Conservation (phyloP, 176 grass and related monocot species). For the Oryza meridionalis region DNA sequence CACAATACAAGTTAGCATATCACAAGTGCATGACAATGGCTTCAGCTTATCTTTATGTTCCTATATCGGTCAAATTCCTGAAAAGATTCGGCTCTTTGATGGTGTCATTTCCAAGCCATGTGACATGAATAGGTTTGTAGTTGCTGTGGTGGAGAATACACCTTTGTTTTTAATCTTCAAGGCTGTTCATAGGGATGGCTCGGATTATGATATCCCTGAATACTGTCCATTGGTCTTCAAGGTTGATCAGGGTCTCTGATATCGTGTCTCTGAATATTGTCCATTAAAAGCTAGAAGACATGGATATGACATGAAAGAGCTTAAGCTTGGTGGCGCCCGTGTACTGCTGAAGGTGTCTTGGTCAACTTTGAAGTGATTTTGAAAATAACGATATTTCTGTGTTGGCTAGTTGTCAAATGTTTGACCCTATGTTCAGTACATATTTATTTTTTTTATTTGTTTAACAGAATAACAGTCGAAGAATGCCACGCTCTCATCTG, state of each 20-base stretch:
- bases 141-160: neutral
- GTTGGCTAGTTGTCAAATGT: no score
- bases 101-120: neutral
- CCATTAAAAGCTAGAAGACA: neutral
- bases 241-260: no score
- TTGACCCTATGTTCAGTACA: no score
- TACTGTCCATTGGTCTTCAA: no score
- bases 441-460: neutral
- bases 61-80: neutral
- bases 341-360: no score
- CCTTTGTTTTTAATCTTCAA: neutral
- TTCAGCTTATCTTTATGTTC: neutral
- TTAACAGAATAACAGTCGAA: neutral
- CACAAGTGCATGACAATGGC: neutral
- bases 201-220: neutral
- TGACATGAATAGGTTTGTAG: neutral
- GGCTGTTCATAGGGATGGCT: neutral
- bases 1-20: slow-evolving; percentile 3
- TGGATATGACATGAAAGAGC: no score
- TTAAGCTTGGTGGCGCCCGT: no score
- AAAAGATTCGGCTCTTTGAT: neutral
- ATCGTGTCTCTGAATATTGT: neutral
- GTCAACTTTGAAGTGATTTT: no score
- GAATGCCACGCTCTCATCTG: neutral
- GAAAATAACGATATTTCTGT: no score